phyloP scores from a whole-genome alignment of 768 basidiomycete species.

The Boletus patriciae region DNA sequence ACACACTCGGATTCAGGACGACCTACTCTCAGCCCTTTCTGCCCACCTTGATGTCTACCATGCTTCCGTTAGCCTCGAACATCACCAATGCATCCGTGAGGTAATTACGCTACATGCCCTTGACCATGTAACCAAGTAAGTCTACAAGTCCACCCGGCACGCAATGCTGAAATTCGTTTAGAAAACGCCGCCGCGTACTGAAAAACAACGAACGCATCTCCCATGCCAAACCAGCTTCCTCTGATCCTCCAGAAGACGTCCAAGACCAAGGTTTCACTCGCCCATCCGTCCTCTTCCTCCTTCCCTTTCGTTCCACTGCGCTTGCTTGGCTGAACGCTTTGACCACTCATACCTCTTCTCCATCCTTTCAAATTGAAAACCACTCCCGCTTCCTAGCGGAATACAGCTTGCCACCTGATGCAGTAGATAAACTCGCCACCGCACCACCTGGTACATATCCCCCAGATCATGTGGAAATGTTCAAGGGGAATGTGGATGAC shows the following conservation, averaged over 20 bases:
- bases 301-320: conserved; percentile 91
- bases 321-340: conserved; percentile 80
- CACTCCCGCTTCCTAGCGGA: conserved; percentile 77
- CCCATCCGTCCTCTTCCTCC: conserved; percentile 87
- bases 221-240: conserved; percentile 58
- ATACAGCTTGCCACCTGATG: conserved; percentile 78
- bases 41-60: conserved; percentile 77
- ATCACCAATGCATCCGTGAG: conserved; percentile 63
- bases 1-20: conserved; percentile 57
- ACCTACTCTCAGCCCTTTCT: conserved; percentile 63
- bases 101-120: conserved; percentile 75
- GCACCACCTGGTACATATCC: conserved; percentile 80
- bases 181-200: conserved; percentile 85
- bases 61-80: conserved; percentile 62
- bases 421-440: conserved; percentile 74
- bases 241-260: conserved; percentile 65
- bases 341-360: conserved; percentile 69
- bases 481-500: conserved; percentile 97
- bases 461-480: conserved; percentile 86
- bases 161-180: conserved; percentile 32
- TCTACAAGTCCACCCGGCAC: not conserved
- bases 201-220: conserved; percentile 95
- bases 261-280: conserved; percentile 99
- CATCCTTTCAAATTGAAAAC: conserved; percentile 84
- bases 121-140: conserved; percentile 87